Percentiles rank a stretch among this genome's conserved stretches.
phyloP scores from a whole-genome alignment of 2,329 filamentous ascomycete species.

The Didymellaceae sp. region DNA sequence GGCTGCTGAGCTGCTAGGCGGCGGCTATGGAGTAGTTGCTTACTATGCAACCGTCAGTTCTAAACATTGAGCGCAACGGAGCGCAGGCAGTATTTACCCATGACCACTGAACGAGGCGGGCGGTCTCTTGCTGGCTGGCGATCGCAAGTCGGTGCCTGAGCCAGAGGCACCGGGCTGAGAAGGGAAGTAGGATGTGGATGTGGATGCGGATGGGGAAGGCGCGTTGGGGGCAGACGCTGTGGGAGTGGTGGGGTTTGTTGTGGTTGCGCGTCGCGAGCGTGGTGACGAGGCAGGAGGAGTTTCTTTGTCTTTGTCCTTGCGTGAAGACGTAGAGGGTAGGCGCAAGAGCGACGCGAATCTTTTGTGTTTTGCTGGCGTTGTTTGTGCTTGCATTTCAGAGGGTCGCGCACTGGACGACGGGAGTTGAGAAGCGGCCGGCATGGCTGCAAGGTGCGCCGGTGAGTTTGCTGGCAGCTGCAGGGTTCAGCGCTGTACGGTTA shows the following conservation, averaged over 20 bases:
- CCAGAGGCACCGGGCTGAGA: slow-evolving; percentile 33
- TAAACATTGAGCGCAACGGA: slow-evolving; percentile 10
- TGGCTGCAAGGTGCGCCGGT: slow-evolving; percentile 20
- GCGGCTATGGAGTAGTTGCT: slow-evolving; percentile 4
- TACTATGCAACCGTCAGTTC: slow-evolving; percentile 13
- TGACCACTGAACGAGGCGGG: slow-evolving; percentile 57
- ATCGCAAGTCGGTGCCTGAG: slow-evolving; percentile 39
- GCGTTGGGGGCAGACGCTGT: slow-evolving; percentile 26
- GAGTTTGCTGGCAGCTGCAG: slow-evolving; percentile 19
- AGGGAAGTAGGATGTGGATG: slow-evolving; percentile 39
- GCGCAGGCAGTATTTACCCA: slow-evolving; percentile 32
- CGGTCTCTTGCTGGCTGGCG: slow-evolving; percentile 46
- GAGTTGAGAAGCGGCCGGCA: slow-evolving; percentile 14
- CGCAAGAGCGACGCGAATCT: slow-evolving; percentile 38
- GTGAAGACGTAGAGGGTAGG: slow-evolving; percentile 38
- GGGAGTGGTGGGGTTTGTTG: slow-evolving; percentile 40
- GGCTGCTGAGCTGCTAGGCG: slow-evolving; percentile 4
- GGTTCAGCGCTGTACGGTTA: slow-evolving; percentile 17
- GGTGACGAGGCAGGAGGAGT: slow-evolving; percentile 27
- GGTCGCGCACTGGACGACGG: slow-evolving; percentile 12
- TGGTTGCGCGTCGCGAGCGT: slow-evolving; percentile 30
- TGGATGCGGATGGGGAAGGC: slow-evolving; percentile 19
- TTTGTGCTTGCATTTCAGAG: slow-evolving; percentile 20
- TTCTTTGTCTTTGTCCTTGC: slow-evolving; percentile 14
- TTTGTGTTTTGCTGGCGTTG: slow-evolving; percentile 33